Conservation (phyloP, 495 filamentous ascomycete species). For the Symbiotaphrina buchneri region DNA sequence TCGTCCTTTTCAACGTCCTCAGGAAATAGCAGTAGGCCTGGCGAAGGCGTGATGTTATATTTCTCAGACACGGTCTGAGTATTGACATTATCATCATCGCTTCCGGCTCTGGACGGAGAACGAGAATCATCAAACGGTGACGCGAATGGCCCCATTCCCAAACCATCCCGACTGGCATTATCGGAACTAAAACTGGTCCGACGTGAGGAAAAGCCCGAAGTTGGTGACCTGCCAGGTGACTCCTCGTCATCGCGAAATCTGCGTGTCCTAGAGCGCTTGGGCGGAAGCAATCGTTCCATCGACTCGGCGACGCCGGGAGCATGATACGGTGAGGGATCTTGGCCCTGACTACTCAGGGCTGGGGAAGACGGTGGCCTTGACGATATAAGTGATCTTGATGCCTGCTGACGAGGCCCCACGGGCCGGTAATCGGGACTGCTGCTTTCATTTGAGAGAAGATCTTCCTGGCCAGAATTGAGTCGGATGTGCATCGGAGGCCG, state of each 20-base stretch:
- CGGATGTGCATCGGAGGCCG: slow-evolving; percentile 27
- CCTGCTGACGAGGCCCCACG: slow-evolving; percentile 14
- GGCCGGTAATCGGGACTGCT: slow-evolving; percentile 12
- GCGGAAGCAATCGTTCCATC: slow-evolving; percentile 36
- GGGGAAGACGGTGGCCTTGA: slow-evolving; percentile 10
- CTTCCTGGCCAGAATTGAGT: slow-evolving; percentile 34
- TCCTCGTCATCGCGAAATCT: slow-evolving; percentile 23
- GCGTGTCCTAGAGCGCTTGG: slow-evolving; percentile 16
- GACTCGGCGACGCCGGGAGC: slow-evolving; percentile 22
- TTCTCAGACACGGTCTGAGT: slow-evolving; percentile 63
- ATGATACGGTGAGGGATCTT: slow-evolving; percentile 15
- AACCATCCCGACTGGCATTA: slow-evolving; percentile 26
- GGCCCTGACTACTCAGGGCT: slow-evolving; percentile 5
- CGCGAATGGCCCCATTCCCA: slow-evolving; percentile 21
- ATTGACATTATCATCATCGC: slow-evolving; percentile 43
- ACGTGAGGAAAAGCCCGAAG: slow-evolving; percentile 25
- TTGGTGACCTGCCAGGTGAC: slow-evolving; percentile 14
- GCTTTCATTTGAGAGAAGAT: slow-evolving; percentile 21
- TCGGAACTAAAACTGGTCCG: slow-evolving; percentile 42
- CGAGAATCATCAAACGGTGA: slow-evolving; percentile 35
- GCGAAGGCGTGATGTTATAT: slow-evolving; percentile 54
- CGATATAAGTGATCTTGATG: slow-evolving; percentile 17
- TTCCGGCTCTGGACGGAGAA: slow-evolving; percentile 34
- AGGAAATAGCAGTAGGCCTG: slow-evolving; percentile 45
- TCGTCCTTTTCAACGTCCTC: slow-evolving; percentile 66